A percentile compares a stretch with the other conserved stretches of the same genome.
These are phyloP conservation scores for Tanacetum coccineum DNA, from an alignment of 129 eudicot genomes.

Conservation along the genomic window DNA sequence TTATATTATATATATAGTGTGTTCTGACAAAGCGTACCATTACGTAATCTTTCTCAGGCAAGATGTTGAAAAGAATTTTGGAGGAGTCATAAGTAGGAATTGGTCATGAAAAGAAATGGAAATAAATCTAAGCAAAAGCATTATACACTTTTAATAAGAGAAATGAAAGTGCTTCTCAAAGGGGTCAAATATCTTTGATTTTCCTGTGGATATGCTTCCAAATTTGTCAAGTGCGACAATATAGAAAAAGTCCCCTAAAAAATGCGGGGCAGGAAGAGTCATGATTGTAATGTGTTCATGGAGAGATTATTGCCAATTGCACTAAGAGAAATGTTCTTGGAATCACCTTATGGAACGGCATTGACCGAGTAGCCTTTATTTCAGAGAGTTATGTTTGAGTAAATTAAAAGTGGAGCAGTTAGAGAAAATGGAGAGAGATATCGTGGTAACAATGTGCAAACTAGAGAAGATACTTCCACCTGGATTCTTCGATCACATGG, in stretches of 20 bases:
- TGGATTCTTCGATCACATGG: conserved; percentile 24
- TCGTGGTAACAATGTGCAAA: conserved; percentile 9
- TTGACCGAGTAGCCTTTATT: neutral
- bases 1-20: too few species aligned
- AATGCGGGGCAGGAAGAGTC: conserved; percentile 5
- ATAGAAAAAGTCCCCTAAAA: neutral
- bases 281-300: conserved; percentile 6
- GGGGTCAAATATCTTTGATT: neutral
- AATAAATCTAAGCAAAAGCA: conserved; percentile 5
- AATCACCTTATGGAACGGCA: neutral
- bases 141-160: conserved; percentile 22
- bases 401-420: neutral
- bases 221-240: conserved; percentile 6
- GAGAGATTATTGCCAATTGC: conserved; percentile 8
- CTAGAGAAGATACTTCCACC: conserved; percentile 21
- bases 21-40: too few species aligned
- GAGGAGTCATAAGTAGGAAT: too few species aligned
- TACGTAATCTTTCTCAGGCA: too few species aligned
- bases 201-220: neutral
- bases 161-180: neutral
- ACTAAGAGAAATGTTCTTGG: neutral
- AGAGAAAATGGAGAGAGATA: conserved; percentile 2
- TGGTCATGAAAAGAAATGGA: too few species aligned
- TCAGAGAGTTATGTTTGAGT: neutral
- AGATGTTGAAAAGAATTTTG: too few species aligned